Evolutionary conservation across 306 rosid species (phyloP).

Genomic region (Vicia villosa): DNA sequence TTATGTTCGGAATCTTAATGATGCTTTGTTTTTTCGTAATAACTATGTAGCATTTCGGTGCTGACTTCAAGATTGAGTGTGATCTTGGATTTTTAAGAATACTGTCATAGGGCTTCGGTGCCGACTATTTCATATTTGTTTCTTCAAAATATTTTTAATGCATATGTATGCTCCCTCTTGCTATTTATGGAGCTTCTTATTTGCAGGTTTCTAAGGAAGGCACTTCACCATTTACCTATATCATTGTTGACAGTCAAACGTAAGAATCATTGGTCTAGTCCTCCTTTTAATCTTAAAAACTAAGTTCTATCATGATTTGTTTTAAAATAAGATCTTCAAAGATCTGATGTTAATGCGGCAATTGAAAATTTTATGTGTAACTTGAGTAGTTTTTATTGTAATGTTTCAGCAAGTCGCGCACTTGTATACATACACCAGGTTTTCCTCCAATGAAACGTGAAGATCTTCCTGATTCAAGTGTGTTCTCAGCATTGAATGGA

Average conservation of each 20-base stretch:
- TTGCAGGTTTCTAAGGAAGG: slow-evolving; percentile 72
- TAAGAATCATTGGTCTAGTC: slow-evolving; percentile 39
- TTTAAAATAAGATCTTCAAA: neutral
- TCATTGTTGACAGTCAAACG: slow-evolving; percentile 81
- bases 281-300: slow-evolving; percentile 9
- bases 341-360: slow-evolving; percentile 1
- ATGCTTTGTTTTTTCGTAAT: neutral
- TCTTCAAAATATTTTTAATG: neutral
- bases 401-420: slow-evolving; percentile 75
- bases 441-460: slow-evolving; percentile 78
- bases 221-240: slow-evolving; percentile 74
- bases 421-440: slow-evolving; percentile 86
- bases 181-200: slow-evolving; percentile 18
- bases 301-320: slow-evolving; percentile 13
- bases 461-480: slow-evolving; percentile 60
- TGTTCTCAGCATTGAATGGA: slow-evolving; percentile 72
- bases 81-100: slow-evolving; percentile 13
- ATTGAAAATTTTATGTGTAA: slow-evolving; percentile 25
- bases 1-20: slow-evolving; percentile 29
- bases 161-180: neutral
- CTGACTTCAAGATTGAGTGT: neutral
- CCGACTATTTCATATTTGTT: neutral
- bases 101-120: neutral
- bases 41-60: neutral
- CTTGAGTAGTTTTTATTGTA: slow-evolving; percentile 24